phyloP scores from a whole-genome alignment of 805 yeast genomes.

The Kuraishia molischiana region DNA sequence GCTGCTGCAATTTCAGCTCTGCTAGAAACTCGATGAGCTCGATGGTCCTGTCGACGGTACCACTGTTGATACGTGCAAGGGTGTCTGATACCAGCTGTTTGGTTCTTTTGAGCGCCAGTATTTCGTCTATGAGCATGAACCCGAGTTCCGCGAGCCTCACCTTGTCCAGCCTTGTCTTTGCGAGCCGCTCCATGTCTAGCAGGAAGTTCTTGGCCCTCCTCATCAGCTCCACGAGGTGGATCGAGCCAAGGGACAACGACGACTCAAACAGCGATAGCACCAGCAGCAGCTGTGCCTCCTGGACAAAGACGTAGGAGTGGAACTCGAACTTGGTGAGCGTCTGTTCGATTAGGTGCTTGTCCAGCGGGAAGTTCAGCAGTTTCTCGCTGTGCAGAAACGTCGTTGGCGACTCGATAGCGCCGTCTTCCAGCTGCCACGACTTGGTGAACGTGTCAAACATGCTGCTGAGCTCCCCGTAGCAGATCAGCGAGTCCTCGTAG shows the following conservation, averaged over 20 bases:
- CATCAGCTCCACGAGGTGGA: slow-evolving; percentile 19
- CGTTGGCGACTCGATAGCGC: not conserved
- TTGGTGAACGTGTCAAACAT: slow-evolving; percentile 12
- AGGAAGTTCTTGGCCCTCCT: slow-evolving; percentile 22
- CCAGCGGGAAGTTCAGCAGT: slow-evolving; percentile 2
- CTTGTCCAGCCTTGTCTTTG: slow-evolving; percentile 19
- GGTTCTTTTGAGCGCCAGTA: slow-evolving; percentile 10
- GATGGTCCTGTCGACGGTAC: not conserved
- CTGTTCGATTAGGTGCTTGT: slow-evolving; percentile 3
- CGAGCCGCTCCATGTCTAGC: slow-evolving; percentile 10
- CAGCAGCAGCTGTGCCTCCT: slow-evolving; percentile 20
- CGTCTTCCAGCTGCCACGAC: not conserved
- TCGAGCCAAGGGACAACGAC: slow-evolving; percentile 13
- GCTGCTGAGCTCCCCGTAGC: slow-evolving; percentile 32
- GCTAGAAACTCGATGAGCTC: slow-evolving; percentile 31
- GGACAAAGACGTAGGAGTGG: slow-evolving; percentile 21
- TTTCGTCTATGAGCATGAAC: slow-evolving; percentile 30
- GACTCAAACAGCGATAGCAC: not conserved
- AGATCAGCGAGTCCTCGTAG: slow-evolving; percentile 47
- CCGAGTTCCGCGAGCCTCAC: slow-evolving; percentile 29
- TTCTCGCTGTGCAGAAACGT: slow-evolving; percentile 1
- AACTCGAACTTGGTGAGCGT: slow-evolving; percentile 26
- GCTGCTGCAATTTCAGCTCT: slow-evolving; percentile 35
- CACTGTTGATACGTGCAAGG: not conserved
- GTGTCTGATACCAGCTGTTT: not conserved